A percentile compares a stretch with the other conserved stretches of the same genome.
Conservation (phyloP, 768 basidiomycete species). For the Russula brevipes region DNA sequence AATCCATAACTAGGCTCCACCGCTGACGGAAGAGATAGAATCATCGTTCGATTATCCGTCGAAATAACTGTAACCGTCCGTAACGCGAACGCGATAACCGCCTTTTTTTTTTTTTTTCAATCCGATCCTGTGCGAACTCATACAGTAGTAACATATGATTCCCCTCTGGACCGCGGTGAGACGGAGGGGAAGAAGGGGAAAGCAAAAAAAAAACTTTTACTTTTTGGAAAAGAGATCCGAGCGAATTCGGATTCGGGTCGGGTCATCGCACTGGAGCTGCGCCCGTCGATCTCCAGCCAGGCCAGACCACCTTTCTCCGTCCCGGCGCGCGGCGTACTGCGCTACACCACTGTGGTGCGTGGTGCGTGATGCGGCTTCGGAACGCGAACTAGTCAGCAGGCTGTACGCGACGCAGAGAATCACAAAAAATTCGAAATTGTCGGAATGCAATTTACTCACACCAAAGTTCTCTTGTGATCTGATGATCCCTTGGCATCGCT, state of each 20-base stretch:
- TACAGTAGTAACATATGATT: too few relatives aligned
- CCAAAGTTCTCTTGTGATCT: too few relatives aligned
- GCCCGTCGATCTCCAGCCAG: background rate
- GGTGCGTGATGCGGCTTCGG: background rate
- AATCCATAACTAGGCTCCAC: background rate
- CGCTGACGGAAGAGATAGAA: background rate
- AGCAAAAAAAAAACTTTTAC: background rate
- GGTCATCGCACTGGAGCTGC: background rate
- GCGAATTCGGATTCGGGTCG: conserved; percentile 4
- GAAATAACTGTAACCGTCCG: too few relatives aligned
- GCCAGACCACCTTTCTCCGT: too few relatives aligned
- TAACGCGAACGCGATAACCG: background rate
- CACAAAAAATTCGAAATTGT: background rate
- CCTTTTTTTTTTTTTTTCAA: background rate
- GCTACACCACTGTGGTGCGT: background rate
- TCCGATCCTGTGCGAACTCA: too few relatives aligned
- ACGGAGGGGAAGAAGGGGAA: background rate
- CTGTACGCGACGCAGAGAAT: background rate
- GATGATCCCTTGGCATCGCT: too few relatives aligned
- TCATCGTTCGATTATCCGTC: too few relatives aligned
- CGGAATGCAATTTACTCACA: background rate
- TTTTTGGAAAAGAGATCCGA: background rate
- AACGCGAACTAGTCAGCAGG: background rate
- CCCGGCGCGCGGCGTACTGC: background rate
- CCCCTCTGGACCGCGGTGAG: background rate